Percentiles rank a stretch among this genome's conserved stretches.
Evolutionary conservation across 441 rosid species (phyloP).

Genomic region (Gossypium trilobum): DNA sequence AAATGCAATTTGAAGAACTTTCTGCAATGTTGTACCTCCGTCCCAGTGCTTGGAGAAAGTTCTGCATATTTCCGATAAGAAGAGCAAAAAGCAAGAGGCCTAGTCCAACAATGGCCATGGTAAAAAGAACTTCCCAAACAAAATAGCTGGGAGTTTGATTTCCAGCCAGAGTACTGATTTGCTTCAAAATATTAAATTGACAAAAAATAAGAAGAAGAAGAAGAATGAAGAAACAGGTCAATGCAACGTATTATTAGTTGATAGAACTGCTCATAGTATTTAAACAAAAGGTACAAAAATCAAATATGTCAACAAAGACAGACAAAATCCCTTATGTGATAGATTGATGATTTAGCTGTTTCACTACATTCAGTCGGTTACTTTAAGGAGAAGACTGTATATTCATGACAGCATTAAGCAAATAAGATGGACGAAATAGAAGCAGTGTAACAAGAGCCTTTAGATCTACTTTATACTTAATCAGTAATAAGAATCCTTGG

Average conservation of each 20-base stretch:
- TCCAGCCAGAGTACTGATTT: conserved; percentile 92
- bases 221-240: not conserved
- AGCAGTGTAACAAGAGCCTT: not conserved
- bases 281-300: conserved; percentile 1
- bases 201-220: not conserved
- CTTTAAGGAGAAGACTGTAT: not conserved
- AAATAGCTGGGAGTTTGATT: conserved; percentile 81
- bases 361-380: not conserved
- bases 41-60: conserved; percentile 80
- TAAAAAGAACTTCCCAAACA: conserved; percentile 68
- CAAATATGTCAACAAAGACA: not conserved
- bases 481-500: not conserved
- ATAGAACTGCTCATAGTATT: conserved; percentile 5
- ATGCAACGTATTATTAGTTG: not conserved
- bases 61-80: conserved; percentile 91
- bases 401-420: not conserved
- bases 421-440: not conserved
- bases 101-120: conserved; percentile 70
- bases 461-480: not conserved
- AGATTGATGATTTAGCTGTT: not conserved
- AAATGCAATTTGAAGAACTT: not conserved
- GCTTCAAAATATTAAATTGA: conserved; percentile 39
- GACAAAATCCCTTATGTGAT: not conserved
- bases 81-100: conserved; percentile 88
- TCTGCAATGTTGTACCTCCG: conserved; percentile 42